Conservation (phyloP, 2,329 filamentous ascomycete species). For the Cercospora zeae-maydis region DNA sequence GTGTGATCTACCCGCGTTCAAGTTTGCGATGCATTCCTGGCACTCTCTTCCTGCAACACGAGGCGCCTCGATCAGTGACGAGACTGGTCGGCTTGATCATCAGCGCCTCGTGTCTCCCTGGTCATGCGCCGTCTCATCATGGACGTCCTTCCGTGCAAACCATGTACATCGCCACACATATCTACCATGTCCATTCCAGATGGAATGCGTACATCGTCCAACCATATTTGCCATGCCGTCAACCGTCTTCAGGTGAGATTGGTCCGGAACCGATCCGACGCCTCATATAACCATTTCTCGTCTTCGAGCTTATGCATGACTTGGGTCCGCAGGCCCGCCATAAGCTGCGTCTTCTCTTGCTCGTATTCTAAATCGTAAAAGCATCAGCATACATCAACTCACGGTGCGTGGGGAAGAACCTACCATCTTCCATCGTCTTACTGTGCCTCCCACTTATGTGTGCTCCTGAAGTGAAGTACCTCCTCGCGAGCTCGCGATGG, state of each 20-base stretch:
- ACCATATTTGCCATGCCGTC: not conserved
- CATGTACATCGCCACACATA: not conserved
- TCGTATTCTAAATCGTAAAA: conserved; percentile 27
- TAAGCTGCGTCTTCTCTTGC: conserved; percentile 23
- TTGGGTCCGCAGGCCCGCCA: conserved; percentile 25
- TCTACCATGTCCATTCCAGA: not conserved
- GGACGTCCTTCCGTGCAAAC: not conserved
- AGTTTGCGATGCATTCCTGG: not conserved
- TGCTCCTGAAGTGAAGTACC: conserved; percentile 30
- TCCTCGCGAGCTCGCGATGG: conserved; percentile 24
- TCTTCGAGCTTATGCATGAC: conserved; percentile 29
- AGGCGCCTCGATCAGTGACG: not conserved
- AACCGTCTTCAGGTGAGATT: not conserved
- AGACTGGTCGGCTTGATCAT: not conserved
- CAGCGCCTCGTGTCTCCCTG: not conserved
- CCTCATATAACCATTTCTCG: conserved; percentile 31
- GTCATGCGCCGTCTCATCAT: not conserved
- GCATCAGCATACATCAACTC: not conserved
- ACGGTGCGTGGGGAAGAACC: not conserved
- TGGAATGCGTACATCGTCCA: not conserved
- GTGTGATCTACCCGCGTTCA: not conserved
- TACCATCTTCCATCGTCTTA: conserved; percentile 29
- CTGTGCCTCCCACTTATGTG: conserved; percentile 23
- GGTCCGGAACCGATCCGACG: conserved; percentile 18
- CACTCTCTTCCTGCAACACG: not conserved